Base-by-base conservation (phyloP, 192 early-diverging fungal species). In the Entrophospora sp. region DNA sequence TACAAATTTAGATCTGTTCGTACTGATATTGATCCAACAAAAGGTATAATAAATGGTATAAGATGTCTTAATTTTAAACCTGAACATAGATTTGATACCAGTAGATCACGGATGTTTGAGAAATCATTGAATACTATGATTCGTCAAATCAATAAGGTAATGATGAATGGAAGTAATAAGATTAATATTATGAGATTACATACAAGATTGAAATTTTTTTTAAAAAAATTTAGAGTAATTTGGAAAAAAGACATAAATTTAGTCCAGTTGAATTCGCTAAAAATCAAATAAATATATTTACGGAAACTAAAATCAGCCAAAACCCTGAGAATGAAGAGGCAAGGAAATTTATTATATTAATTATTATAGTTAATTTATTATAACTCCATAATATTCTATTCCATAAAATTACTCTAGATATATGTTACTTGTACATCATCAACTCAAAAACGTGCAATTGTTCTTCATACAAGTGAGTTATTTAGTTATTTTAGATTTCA, bases 401-500 rank as follows among this genome's bases (percentile, higher is more conserved):
- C 16, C 34, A 18, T 18, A 5, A 14, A 1, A 12, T 18, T 35
- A 22, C 22, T 16, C 0, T 37, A 57, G 55, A 34, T 57, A 13
- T 57, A 57, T 16, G 24, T 57, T 8, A 36, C 34, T 12, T 57
- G 55, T 57, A 36, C 36, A 3, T n/a, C 6, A 2, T 34, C 55
- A 22, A 37, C 55, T 13, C 55, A 57, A 25, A 57, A 57, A 36
- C 55, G 55, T 2, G 55, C 55, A 3, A 28, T 57, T 36, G 13
- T 57, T 32, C 36, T 36, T 37, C 4, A 31, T 8, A 9, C 32
- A 1, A 34, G 36, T 36, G 55, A 34, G 24, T 22, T 57, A n/a
- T 57, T 57, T 13, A 22, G 30, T 57, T 34, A 57, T 16, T 57
- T 57, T 18, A 16, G 36, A 57, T 57, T 57, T 57, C n/a, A 37